Conservation (phyloP, 2,329 filamentous ascomycete genomes). For the Alternaria postmessia region DNA sequence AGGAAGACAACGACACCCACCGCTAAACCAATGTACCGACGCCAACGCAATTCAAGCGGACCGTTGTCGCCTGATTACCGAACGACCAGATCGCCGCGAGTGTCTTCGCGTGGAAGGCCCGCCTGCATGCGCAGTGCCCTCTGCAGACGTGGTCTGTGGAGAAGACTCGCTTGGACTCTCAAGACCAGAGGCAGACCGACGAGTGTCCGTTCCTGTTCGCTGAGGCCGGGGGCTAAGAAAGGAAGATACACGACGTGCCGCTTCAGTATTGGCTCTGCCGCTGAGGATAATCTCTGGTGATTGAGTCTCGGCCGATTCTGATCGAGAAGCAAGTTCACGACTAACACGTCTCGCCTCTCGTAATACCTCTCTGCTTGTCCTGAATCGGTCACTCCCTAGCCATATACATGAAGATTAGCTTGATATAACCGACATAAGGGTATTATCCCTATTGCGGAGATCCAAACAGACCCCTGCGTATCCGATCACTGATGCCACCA, state of each 20-base stretch:
- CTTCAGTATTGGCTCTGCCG: conserved; percentile 2
- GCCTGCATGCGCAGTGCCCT: conserved; percentile 2
- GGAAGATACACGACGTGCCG: conserved; percentile 7
- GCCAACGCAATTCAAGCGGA: conserved; percentile 11
- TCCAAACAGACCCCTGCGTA: conserved; percentile 49
- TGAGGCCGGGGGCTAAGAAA: not conserved
- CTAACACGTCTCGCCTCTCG: conserved; percentile 2
- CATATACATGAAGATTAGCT: conserved; percentile 6
- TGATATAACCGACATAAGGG: conserved; percentile 14
- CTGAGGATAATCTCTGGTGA: conserved; percentile 1
- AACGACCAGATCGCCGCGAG: conserved; percentile 10
- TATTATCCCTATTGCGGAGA: conserved; percentile 23
- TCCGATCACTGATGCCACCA: conserved; percentile 36
- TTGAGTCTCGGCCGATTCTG: not conserved
- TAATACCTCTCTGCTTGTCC: conserved; percentile 5
- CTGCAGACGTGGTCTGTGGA: conserved; percentile 7
- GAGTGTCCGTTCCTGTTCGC: not conserved
- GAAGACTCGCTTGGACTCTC: conserved; percentile 11
- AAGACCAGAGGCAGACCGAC: conserved; percentile 5
- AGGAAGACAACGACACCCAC: conserved; percentile 1
- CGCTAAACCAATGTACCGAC: conserved; percentile 5
- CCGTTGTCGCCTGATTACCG: conserved; percentile 8
- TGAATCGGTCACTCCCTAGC: conserved; percentile 9
- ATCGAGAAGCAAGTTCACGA: not conserved
- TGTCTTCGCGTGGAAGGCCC: conserved; percentile 4